phyloP scores from a whole-genome alignment of 2,329 filamentous ascomycete species.

The Blastomyces silverae region DNA sequence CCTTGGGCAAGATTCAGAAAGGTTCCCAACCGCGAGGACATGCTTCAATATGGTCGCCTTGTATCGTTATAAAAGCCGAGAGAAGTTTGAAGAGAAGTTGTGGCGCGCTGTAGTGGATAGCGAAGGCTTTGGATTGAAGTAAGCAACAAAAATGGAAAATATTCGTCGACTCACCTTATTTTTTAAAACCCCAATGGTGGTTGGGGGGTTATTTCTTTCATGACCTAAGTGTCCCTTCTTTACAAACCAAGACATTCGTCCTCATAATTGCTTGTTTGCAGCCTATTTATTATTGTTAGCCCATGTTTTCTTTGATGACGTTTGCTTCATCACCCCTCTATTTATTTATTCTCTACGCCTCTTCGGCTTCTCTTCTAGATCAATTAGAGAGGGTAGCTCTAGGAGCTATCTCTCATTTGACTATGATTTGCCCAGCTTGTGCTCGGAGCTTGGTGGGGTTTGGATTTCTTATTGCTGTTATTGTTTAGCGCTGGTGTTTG shows the following conservation, averaged over 20 bases:
- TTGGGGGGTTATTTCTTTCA: not conserved
- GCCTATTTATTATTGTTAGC: not conserved
- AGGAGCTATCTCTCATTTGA: not conserved
- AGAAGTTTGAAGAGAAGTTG: conserved; percentile 62
- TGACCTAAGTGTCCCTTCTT: not conserved
- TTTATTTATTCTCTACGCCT: not conserved
- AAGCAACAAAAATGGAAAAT: conserved; percentile 21
- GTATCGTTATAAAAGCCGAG: conserved; percentile 61
- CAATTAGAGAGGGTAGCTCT: not conserved
- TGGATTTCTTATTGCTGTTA: conserved; percentile 33
- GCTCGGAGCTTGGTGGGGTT: not conserved
- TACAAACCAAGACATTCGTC: not conserved
- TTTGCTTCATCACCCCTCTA: not conserved
- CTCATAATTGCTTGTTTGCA: not conserved
- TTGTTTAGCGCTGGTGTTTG: conserved; percentile 6
- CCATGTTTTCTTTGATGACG: not conserved
- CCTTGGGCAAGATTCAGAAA: conserved; percentile 63
- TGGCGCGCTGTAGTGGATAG: conserved; percentile 86
- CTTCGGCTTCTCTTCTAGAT: not conserved
- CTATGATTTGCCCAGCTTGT: too few relatives aligned
- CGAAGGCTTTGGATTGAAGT: conserved; percentile 87
- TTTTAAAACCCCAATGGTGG: not conserved
- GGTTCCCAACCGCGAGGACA: conserved; percentile 79
- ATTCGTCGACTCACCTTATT: not conserved
- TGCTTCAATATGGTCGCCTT: conserved; percentile 83